Percentiles rank a stretch among this genome's conserved stretches.
phyloP scores from a whole-genome alignment of 768 basidiomycete species.

The Boletus sp. region DNA sequence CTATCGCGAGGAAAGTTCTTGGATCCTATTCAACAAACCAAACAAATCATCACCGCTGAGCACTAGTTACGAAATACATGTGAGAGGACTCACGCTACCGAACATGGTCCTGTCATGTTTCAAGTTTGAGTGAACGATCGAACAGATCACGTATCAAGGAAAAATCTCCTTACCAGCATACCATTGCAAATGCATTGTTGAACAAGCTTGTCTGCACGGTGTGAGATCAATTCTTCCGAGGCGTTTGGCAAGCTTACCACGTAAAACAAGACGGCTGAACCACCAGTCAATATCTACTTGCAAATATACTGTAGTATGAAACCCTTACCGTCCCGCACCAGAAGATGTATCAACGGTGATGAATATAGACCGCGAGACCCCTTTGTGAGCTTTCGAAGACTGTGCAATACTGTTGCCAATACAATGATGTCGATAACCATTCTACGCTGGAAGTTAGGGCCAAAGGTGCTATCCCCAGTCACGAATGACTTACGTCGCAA shows the following conservation, averaged over 20 bases:
- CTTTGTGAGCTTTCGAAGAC: not conserved
- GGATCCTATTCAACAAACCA: constrained; percentile 11
- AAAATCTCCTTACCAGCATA: constrained; percentile 8
- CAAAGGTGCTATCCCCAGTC: too few species aligned
- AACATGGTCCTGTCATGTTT: constrained; percentile 7
- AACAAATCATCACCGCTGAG: not conserved
- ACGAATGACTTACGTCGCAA: constrained; percentile 1
- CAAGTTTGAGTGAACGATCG: not conserved
- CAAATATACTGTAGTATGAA: not conserved
- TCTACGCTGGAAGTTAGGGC: not conserved
- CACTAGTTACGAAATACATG: not conserved
- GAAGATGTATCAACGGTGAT: not conserved
- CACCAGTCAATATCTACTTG: not conserved
- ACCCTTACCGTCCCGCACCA: constrained; percentile 9
- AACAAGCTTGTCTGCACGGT: constrained; percentile 2
- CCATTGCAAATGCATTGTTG: constrained; percentile 1
- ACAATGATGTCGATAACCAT: constrained; percentile 8
- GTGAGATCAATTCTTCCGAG: not conserved
- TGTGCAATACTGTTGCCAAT: not conserved
- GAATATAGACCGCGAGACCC: not conserved
- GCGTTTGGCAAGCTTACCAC: not conserved
- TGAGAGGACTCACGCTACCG: not conserved
- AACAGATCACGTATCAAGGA: not conserved
- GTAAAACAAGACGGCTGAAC: constrained; percentile 6
- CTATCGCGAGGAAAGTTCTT: constrained; percentile 2